phyloP scores from a whole-genome alignment of 257 asterid species.

The Solanum tacnaense region DNA sequence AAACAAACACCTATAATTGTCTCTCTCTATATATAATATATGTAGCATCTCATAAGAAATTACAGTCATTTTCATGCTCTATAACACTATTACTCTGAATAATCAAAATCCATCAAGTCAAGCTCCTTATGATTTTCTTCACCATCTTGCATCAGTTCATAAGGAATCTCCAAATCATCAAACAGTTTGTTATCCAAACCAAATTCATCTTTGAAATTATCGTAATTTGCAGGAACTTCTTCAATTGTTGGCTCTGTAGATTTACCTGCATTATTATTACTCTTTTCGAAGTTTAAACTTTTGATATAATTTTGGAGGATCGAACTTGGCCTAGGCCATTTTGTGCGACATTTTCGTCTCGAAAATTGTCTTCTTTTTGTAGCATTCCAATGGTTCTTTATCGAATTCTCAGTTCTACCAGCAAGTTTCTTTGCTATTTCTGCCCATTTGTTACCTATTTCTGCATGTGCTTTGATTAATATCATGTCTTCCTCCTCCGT shows the following conservation, averaged over 20 bases:
- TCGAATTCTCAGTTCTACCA: constrained; percentile 73
- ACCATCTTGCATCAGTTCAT: constrained; percentile 8
- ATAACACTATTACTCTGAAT: neutral
- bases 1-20: neutral
- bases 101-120: constrained; percentile 28
- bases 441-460: constrained; percentile 80
- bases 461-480: constrained; percentile 52
- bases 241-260: neutral
- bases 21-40: neutral
- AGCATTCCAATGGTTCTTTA: constrained; percentile 91
- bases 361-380: constrained; percentile 74
- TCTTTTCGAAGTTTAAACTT: constrained; percentile 41
- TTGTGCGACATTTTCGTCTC: constrained; percentile 52
- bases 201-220: constrained; percentile 14
- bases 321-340: constrained; percentile 68
- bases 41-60: neutral
- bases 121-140: constrained; percentile 22
- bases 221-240: neutral
- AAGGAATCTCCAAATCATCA: constrained; percentile 16
- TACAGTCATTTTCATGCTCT: neutral
- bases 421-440: constrained; percentile 64
- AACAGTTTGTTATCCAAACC: constrained; percentile 14
- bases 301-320: constrained; percentile 73
- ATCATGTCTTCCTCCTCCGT: constrained; percentile 70
- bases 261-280: neutral